A percentile compares a stretch with the other conserved stretches of the same genome.
phyloP scores from a whole-genome alignment of 805 yeast species.

The Komagataella pastoris region DNA sequence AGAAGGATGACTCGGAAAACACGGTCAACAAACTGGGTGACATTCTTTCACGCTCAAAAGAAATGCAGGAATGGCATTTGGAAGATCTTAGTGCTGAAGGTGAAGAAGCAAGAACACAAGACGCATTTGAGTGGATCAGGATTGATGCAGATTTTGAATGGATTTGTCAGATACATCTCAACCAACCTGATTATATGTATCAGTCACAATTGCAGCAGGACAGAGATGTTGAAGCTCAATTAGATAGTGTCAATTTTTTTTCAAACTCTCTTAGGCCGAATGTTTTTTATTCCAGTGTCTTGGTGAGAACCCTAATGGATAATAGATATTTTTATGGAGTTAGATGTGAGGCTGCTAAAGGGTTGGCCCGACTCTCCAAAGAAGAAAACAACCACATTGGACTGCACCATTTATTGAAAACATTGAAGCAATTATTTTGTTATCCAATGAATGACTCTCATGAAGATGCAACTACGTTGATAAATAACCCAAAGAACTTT shows the following conservation, averaged over 20 bases:
- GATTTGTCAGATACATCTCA: slow-evolving; percentile 72
- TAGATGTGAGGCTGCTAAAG: slow-evolving; percentile 74
- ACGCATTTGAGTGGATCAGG: slow-evolving; percentile 95
- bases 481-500: slow-evolving; percentile 24
- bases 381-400: slow-evolving; percentile 59
- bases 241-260: slow-evolving; percentile 69
- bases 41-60: slow-evolving; percentile 47
- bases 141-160: slow-evolving; percentile 98
- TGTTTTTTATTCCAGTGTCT: slow-evolving; percentile 56
- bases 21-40: slow-evolving; percentile 54
- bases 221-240: slow-evolving; percentile 91
- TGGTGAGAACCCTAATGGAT: slow-evolving; percentile 76
- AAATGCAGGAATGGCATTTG: slow-evolving; percentile 58
- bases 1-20: slow-evolving; percentile 13
- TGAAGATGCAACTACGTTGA: not conserved
- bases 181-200: slow-evolving; percentile 91
- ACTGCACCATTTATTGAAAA: slow-evolving; percentile 52
- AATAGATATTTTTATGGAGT: slow-evolving; percentile 79
- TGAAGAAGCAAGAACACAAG: slow-evolving; percentile 55
- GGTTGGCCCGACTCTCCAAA: slow-evolving; percentile 56
- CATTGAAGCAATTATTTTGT: slow-evolving; percentile 61
- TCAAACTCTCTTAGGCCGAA: slow-evolving; percentile 46
- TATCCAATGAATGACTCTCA: slow-evolving; percentile 19
- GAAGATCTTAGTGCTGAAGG: slow-evolving; percentile 60
- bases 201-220: slow-evolving; percentile 90